Conservation (phyloP, 2,329 filamentous ascomycete species). For the Daldinia sp. region DNA sequence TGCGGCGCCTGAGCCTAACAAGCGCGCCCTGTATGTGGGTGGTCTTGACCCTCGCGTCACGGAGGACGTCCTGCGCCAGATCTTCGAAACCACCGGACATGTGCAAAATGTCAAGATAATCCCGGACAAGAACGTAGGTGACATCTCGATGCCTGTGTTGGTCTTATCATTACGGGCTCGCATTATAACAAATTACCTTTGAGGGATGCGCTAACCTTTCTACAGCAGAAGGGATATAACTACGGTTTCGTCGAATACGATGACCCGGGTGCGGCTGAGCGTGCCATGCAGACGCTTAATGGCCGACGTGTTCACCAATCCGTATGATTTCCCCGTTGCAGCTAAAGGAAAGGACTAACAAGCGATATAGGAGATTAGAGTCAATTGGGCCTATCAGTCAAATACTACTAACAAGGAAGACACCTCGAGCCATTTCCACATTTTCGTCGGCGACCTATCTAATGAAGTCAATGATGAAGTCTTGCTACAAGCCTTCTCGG, state of each 20-base stretch:
- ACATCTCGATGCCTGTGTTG: not conserved
- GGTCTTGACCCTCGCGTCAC: slow-evolving; percentile 94
- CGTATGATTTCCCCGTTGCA: slow-evolving; percentile 61
- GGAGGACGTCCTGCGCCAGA: slow-evolving; percentile 94
- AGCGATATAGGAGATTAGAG: slow-evolving; percentile 84
- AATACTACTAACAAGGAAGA: slow-evolving; percentile 96
- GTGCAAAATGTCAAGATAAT: slow-evolving; percentile 99
- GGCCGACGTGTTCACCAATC: slow-evolving; percentile 94
- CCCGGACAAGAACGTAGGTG: slow-evolving; percentile 96
- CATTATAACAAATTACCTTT: not conserved
- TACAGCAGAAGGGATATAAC: slow-evolving; percentile 93
- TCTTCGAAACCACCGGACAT: slow-evolving; percentile 98
- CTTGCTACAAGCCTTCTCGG: slow-evolving; percentile 90
- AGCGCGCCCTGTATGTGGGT: slow-evolving; percentile 94
- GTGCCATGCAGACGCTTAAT: slow-evolving; percentile 96
- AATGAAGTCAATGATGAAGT: slow-evolving; percentile 99
- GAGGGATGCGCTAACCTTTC: slow-evolving; percentile 29
- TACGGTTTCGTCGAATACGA: slow-evolving; percentile 99
- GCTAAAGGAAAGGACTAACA: slow-evolving; percentile 8
- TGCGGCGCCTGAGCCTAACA: slow-evolving; percentile 96
- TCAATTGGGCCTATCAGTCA: slow-evolving; percentile 99
- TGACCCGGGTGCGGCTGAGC: slow-evolving; percentile 93
- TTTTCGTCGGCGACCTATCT: slow-evolving; percentile 96
- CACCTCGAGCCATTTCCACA: slow-evolving; percentile 97
- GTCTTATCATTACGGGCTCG: not conserved